Percentiles rank a stretch among this genome's conserved stretches.
phyloP scores from a whole-genome alignment of 306 rosid species.

The Calophaca sinica region DNA sequence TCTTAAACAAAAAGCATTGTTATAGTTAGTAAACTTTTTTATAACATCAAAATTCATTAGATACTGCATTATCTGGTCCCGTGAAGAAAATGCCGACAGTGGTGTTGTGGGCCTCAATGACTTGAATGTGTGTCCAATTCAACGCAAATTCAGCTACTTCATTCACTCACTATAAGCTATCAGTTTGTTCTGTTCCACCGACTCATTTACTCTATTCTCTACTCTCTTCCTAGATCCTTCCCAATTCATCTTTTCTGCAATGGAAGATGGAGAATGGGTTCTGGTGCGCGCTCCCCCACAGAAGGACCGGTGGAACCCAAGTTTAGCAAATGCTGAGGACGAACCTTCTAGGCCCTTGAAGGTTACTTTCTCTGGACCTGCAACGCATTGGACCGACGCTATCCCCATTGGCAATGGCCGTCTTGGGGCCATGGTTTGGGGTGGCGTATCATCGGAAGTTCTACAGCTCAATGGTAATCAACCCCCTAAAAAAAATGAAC shows the following conservation, averaged over 20 bases:
- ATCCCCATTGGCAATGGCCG: slow-evolving; percentile 93
- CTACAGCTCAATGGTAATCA: slow-evolving; percentile 86
- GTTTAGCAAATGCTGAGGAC: slow-evolving; percentile 34
- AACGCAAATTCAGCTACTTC: not conserved
- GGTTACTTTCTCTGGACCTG: slow-evolving; percentile 68
- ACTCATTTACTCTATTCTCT: slow-evolving; percentile 13
- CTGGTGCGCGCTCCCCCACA: slow-evolving; percentile 52
- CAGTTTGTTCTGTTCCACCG: not conserved
- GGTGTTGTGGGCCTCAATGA: not conserved
- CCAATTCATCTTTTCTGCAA: not conserved
- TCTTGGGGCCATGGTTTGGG: slow-evolving; percentile 97
- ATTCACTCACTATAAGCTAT: not conserved
- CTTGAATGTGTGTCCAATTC: slow-evolving; percentile 5
- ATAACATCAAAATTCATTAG: no score
- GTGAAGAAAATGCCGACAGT: not conserved
- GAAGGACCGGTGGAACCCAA: slow-evolving; percentile 69
- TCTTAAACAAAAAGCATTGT: no score
- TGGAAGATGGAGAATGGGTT: slow-evolving; percentile 67
- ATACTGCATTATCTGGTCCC: not conserved
- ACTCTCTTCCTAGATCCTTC: not conserved
- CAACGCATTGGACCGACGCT: slow-evolving; percentile 85
- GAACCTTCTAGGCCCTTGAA: slow-evolving; percentile 65
- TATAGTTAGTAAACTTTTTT: not conserved
- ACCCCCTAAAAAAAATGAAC: not conserved
- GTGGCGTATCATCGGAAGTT: slow-evolving; percentile 73